Evolutionary conservation across 768 basidiomycete species (phyloP).

Genomic region (Suillus discolor): DNA sequence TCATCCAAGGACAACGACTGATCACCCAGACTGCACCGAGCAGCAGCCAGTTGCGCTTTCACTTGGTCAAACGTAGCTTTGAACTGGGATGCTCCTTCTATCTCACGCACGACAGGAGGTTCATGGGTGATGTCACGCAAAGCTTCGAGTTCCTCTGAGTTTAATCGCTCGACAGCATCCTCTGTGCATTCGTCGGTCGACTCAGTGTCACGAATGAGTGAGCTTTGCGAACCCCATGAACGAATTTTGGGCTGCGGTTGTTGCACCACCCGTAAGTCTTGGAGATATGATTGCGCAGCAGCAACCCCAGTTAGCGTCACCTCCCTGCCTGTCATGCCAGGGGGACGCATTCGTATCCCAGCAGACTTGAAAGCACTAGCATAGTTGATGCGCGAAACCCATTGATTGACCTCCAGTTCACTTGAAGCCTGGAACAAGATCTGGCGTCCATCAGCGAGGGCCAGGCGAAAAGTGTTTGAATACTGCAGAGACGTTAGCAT

Average conservation of each 20-base stretch:
- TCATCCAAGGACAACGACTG: conserved; percentile 9
- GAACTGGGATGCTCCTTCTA: conserved; percentile 66
- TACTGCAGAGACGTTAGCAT: conserved; percentile 43
- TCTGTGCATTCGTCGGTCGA: conserved; percentile 33
- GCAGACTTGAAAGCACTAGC: conserved; percentile 89
- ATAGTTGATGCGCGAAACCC: conserved; percentile 94
- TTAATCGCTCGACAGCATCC: conserved; percentile 36
- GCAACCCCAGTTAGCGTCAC: conserved; percentile 82
- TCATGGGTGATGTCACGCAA: conserved; percentile 40
- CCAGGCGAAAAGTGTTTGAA: conserved; percentile 74
- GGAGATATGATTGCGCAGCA: conserved; percentile 82
- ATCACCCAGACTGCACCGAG: conserved; percentile 37
- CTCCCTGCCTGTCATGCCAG: conserved; percentile 67
- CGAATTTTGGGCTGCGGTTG: conserved; percentile 25
- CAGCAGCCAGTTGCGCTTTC: conserved; percentile 79
- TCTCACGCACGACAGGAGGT: conserved; percentile 52
- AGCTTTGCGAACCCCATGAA: conserved; percentile 41
- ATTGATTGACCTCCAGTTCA: conserved; percentile 79
- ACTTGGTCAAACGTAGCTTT: conserved; percentile 86
- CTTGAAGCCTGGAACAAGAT: conserved; percentile 75
- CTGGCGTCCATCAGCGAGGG: conserved; percentile 76
- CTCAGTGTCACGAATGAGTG: conserved; percentile 37
- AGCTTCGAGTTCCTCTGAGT: conserved; percentile 5
- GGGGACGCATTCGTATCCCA: conserved; percentile 78
- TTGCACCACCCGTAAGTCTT: conserved; percentile 55